Base-by-base conservation (phyloP, 192 early-diverging fungal species). In the Phycomyces blakesleeanus region DNA sequence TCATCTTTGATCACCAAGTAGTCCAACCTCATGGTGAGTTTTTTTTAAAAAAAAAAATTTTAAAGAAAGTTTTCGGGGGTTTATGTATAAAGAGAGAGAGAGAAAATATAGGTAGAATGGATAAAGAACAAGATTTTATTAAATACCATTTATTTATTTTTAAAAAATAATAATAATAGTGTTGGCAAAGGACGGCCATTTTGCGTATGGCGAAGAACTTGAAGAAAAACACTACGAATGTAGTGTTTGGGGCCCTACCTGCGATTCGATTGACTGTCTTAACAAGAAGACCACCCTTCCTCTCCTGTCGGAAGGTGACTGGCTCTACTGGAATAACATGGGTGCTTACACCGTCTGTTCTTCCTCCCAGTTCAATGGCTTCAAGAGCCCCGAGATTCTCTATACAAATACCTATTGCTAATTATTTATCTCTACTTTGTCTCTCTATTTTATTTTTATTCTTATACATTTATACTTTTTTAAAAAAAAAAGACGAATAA, bases 221-320 rank as follows among this genome's bases (percentile, higher is more conserved):
- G 34, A 37, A 0, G 81, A 81, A 37, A 54, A 51, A 0, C 76
- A 71, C 54, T 88, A 79, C 67, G 63, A 70, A 0, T 89, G 90
- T 80, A 88, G 85, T 58, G 80, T 96, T 47, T 98, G 95, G 95
- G 96, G 96, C 16, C 97, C 94, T 20, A 99, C 97, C 29, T 99
- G 97, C 76, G 97, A 99, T 80, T 96, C 94, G 20, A 95, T 98
- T 62, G 97, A 99, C 81, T 94, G 91, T 73, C 87, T 99, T 59
- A 80, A 80, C 60, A 71, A 84, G 24, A 75, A 83, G 38, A 69
- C 78, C 5, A 53, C 51, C 47, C 80, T 99, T 61, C 94, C 94
- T 8, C 83, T 90, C 72, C 77, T 99, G 72, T 81, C 91, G 50
- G 81, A 93, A 51, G 97, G 96, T 38, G 96, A 99, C 79, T 99